phyloP scores from a whole-genome alignment of 2,329 filamentous ascomycete genomes.

The Berkeleyomyces rouxiae region DNA sequence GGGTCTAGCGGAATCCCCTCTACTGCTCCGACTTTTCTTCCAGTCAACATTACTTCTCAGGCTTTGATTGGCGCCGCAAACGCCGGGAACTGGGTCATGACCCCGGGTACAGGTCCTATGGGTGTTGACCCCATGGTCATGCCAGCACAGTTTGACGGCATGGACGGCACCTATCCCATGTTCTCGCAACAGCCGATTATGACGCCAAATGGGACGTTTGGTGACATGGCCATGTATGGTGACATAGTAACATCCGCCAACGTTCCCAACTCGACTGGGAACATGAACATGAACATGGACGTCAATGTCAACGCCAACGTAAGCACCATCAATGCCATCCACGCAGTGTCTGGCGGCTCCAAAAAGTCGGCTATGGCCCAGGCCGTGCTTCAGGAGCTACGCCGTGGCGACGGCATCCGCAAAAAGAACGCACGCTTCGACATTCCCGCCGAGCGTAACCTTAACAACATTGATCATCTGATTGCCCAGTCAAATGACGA shows the following conservation, averaged over 20 bases:
- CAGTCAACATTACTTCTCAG: neutral
- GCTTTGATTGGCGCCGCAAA: slow-evolving; percentile 24
- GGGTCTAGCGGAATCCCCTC: slow-evolving; percentile 20
- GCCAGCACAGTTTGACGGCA: slow-evolving; percentile 46
- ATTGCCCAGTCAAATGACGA: slow-evolving; percentile 81
- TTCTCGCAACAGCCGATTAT: slow-evolving; percentile 39
- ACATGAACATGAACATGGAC: slow-evolving; percentile 20
- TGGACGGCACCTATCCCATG: slow-evolving; percentile 40
- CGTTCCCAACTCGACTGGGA: neutral
- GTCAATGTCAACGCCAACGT: neutral
- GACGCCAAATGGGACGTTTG: slow-evolving; percentile 34
- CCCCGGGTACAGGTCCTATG: neutral
- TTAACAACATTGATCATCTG: slow-evolving; percentile 86
- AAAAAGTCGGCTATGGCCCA: slow-evolving; percentile 30
- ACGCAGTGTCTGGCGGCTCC: slow-evolving; percentile 27
- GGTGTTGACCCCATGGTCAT: slow-evolving; percentile 45
- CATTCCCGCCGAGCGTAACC: slow-evolving; percentile 82
- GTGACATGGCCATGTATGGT: slow-evolving; percentile 37
- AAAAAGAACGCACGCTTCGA: slow-evolving; percentile 99
- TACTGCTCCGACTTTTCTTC: neutral
- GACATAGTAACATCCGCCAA: slow-evolving; percentile 27
- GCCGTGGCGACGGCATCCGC: slow-evolving; percentile 72
- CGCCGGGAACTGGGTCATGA: slow-evolving; percentile 42
- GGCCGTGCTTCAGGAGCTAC: slow-evolving; percentile 37
- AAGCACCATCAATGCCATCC: slow-evolving; percentile 35